Evolutionary conservation across 768 basidiomycete species (phyloP), one percentile per base, ranked within the genome.

Genomic region (Termitomyces sp.): DNA sequence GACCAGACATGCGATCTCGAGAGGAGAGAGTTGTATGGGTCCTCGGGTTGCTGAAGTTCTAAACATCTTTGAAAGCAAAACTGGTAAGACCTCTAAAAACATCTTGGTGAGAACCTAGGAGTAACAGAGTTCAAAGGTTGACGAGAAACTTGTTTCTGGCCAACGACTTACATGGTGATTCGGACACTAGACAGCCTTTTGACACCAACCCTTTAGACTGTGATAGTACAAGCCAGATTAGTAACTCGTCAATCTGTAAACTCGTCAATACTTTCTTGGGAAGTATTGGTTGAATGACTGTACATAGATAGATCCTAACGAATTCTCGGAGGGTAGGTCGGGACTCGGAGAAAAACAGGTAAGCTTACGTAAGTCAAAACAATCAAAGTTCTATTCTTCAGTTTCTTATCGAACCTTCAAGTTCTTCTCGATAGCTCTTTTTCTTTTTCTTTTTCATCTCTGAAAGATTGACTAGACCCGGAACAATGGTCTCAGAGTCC

Each of bases 1-100:
- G 84, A 39, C 62, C 66, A 13, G 78, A 81, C 18, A 77, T 75
- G 65, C 79, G 74, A 66, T 72, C 71, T 55, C 67, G 85, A 55
- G 69, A 71, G 48, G 77, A 76, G 62, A 74, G 81, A 35, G 70
- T 79, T 18, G 53, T 58, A 20, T 59, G 46, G 44, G 57, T 67
- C 2, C 62, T 72, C 44, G 69, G 69, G 7, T 42, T 69, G 40
- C 42, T 64, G 20, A 22, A 16, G 15, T 13, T 36, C 13, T 52
- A 52, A 22, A 22, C 4, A 22, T 52, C 4, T 49, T 49, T 2
- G 20, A 15, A 8, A 35, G 33, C 20, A 35, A 15, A 15, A 3
- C 20, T 22, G 51, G 35, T 36, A 20, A 33, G 12, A n/a, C 7
- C 2, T 35, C 9, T 2, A 33, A 52, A 8, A 13, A 35, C 35